Evolutionary conservation across 495 filamentous ascomycete genomes (phyloP), one percentile per base, ranked within the genome.

Genomic region (Haplographium delicatum): DNA sequence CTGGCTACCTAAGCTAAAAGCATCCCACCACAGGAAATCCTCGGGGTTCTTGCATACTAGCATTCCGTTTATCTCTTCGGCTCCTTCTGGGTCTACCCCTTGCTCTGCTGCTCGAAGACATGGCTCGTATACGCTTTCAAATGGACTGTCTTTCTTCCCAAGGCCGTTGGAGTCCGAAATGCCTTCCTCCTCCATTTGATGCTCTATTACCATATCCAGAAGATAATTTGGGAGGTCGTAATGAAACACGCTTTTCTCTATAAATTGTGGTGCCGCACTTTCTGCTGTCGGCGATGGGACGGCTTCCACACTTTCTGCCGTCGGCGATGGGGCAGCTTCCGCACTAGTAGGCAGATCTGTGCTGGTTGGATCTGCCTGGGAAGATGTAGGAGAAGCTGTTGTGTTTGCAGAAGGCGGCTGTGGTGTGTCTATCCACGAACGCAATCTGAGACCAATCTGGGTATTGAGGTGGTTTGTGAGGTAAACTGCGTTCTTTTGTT

Each of bases 401-500:
- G 34, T 7, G 34, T 5, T 15, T 26, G 39, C 16, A 6, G 18
- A 0, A 25, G 37, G 37, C 3, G 30, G 5, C n/a, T n/a, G n/a
- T n/a, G n/a, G n/a, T n/a, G 33, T 24, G 13, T 41, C 11, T 15
- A 56, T 26, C 59, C 59, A 62, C 18, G 9, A 1, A 1, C 20
- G 22, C 42, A 62, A 16, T 24, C 35, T 31, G 24, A 50, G 54
- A 16, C 56, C 59, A 3, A 62, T 9, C 4, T 23, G 5, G 0
- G 10, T 9, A 23, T 62, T 62, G 56, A 56, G 59, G 8, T 47
- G 43, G n/a, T 27, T 10, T 5, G 53, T 53, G 6, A 62, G 37
- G 26, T 56, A 54, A 11, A 54, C 50, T 7, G 56, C 59, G 15
- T 58, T 59, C 30, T 57, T 62, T 9, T 56, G 53, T 13, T 57